Percentiles rank a stretch among this genome's conserved stretches.
phyloP scores from a whole-genome alignment of 495 filamentous ascomycete genomes.

The Aspergillus cavernicola region DNA sequence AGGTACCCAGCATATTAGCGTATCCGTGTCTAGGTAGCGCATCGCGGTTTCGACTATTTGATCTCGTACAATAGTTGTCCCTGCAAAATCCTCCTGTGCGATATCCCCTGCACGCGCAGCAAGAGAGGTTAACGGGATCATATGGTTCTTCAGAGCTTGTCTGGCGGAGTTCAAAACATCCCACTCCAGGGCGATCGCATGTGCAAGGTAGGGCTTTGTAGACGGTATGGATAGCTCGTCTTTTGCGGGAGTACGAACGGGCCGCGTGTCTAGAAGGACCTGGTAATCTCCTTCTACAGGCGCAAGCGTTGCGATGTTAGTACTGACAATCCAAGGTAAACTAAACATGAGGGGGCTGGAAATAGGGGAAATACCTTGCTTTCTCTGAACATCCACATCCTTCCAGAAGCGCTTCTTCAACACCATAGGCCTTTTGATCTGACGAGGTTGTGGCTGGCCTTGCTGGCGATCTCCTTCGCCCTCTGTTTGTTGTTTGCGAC shows the following conservation, averaged over 20 bases:
- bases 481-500: conserved; percentile 52
- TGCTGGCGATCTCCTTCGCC: conserved; percentile 46
- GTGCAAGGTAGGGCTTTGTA: conserved; percentile 77
- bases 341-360: conserved; percentile 15
- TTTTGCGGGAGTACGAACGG: conserved; percentile 75
- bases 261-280: conserved; percentile 74
- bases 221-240: conserved; percentile 65
- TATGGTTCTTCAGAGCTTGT: conserved; percentile 72
- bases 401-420: conserved; percentile 81
- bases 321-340: neutral
- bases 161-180: conserved; percentile 73
- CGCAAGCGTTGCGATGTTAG: neutral
- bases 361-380: conserved; percentile 47
- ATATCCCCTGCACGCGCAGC: conserved; percentile 78
- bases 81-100: conserved; percentile 57
- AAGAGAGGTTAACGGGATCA: conserved; percentile 87
- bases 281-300: conserved; percentile 55
- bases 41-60: conserved; percentile 65
- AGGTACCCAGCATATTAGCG: conserved; percentile 87
- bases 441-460: conserved; percentile 26
- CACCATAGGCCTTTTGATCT: conserved; percentile 36
- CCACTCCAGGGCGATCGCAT: conserved; percentile 88
- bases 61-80: conserved; percentile 41
- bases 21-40: conserved; percentile 88
- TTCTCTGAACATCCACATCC: conserved; percentile 60